phyloP scores from a whole-genome alignment of 352 stramenopile genomes.

The Globisporangium rhizosaccharum region DNA sequence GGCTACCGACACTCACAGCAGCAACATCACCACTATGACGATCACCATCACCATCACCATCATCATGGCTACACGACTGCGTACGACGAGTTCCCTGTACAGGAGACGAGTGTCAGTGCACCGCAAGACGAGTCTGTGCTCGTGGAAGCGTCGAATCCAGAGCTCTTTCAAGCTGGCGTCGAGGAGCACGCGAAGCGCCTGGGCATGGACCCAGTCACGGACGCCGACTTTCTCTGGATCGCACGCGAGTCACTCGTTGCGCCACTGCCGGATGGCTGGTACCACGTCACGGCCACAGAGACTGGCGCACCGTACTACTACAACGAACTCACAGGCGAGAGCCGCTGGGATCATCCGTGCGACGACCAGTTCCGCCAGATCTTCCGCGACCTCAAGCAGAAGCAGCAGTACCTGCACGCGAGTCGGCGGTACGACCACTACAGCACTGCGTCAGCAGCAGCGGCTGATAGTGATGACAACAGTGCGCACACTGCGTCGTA shows the following conservation, averaged over 20 bases:
- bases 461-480: not conserved
- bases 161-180: constrained; percentile 70
- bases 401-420: constrained; percentile 3
- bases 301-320: constrained; percentile 76
- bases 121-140: constrained; percentile 36
- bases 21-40: not conserved
- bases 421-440: constrained; percentile 12
- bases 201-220: constrained; percentile 51
- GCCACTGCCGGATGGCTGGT: constrained; percentile 61
- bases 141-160: constrained; percentile 54
- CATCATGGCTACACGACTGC: not conserved
- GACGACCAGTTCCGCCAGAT: constrained; percentile 68
- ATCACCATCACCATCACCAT: not conserved
- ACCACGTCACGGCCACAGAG: constrained; percentile 54
- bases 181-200: constrained; percentile 65
- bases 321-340: constrained; percentile 69
- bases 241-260: constrained; percentile 71
- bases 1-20: not conserved
- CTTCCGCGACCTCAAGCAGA: constrained; percentile 36
- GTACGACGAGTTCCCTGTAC: not conserved
- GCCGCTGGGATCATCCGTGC: constrained; percentile 75
- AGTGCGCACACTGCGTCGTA: constrained; percentile 7
- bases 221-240: constrained; percentile 68
- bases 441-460: not conserved
- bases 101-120: not conserved